Base-by-base conservation (phyloP, 1,284 basidiomycete genomes). In the Neolentinus lepideus region DNA sequence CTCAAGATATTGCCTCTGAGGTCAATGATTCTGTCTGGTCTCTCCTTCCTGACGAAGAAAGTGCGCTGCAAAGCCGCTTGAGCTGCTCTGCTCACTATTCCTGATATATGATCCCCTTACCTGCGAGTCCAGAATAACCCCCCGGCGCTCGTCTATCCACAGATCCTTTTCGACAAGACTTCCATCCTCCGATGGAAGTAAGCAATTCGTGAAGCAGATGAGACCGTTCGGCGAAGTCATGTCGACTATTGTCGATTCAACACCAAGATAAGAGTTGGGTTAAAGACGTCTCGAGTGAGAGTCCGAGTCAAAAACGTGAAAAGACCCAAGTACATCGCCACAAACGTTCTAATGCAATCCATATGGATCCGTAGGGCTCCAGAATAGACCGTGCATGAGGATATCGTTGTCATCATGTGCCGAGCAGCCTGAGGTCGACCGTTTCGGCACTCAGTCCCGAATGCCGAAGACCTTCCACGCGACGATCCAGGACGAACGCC, bases 171-270 rank as follows among this genome's bases (percentile, higher is more conserved):
- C 71, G 26, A 84, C 66, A 26, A 91, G 72, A 47, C 75, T 80
- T 22, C 90, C 91, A 64, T 92, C 88, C 64, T 92, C 87, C 57
- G 78, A 79, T 1, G 86, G 83, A 33, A 92, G 73, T 56, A 86
- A 70, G 63, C 91, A 91, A 69, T 93, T 92, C 22, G 90, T 93
- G 70, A 93, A 92, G 70, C 91, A 90, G 54, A 92, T 71, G 22
- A 92, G 74, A 48, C 79, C 80, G 67, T 90, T 89, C 9, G 75
- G 54, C 46, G 78, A 73, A 56, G 64, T 58, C 71, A 73, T 73
- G 52, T 9, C 21, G 4, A 33, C 14, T 27, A 33, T 43, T 21
- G 38, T 43, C 38, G 16, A 6, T 16, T 4, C 19, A 43, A 43
- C 4, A 16, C 8, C 9, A 16, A 9, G 16, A 35, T 9, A 9